These are phyloP conservation scores for Pelargonium myrrhifolium DNA, from an alignment of 441 rosid genomes.

Conservation along the genomic window DNA sequence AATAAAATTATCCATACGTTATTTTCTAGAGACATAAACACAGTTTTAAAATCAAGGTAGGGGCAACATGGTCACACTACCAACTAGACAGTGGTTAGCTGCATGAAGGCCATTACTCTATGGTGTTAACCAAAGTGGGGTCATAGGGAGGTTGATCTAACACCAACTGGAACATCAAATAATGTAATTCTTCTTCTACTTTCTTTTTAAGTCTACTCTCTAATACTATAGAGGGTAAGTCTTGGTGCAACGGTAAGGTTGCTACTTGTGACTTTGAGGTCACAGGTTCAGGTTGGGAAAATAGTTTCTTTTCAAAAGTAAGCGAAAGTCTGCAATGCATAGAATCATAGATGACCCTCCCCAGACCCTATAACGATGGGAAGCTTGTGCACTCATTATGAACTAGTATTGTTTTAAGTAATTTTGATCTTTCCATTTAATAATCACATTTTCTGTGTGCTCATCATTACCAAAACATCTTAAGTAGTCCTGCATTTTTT, in stretches of 20 bases:
- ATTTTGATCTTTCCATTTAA: not conserved
- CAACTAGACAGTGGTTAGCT: not conserved
- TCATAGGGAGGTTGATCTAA: conserved; percentile 1
- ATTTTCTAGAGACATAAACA: not conserved
- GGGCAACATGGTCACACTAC: not conserved
- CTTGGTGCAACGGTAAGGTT: too few species aligned
- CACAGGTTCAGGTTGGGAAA: too few species aligned
- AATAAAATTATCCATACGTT: not conserved
- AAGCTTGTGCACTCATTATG: too few species aligned
- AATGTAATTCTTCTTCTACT: not conserved
- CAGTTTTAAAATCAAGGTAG: not conserved
- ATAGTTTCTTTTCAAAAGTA: not conserved
- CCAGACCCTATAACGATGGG: too few species aligned
- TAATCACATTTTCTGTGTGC: too few species aligned
- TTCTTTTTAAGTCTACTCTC: not conserved
- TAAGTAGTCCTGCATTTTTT: not conserved
- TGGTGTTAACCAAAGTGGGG: not conserved
- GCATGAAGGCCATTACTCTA: not conserved
- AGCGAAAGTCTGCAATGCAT: too few species aligned
- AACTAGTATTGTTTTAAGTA: not conserved
- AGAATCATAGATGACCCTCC: too few species aligned
- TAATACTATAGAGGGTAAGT: not conserved
- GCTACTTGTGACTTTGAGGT: too few species aligned
- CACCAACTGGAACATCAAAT: not conserved
- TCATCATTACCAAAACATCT: not conserved